Evolutionary conservation across 1,284 basidiomycete genomes (phyloP).

Genomic region (Golubevia pallescens): DNA sequence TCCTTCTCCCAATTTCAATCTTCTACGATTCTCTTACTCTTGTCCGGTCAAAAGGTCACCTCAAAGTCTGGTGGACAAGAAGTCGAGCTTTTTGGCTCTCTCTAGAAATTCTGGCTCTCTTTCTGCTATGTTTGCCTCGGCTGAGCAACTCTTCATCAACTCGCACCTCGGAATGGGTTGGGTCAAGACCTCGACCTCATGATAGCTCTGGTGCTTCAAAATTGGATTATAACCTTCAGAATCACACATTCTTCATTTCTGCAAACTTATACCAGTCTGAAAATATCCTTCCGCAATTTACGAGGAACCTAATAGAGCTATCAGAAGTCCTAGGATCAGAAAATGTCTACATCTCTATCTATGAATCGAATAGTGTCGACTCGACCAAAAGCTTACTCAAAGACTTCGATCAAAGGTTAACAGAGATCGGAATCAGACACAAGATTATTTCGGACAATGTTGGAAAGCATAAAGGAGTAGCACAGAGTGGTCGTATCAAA

Average conservation of each 20-base stretch:
- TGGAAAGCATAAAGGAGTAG: neutral
- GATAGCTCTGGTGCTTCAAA: neutral
- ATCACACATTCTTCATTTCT: constrained; percentile 32
- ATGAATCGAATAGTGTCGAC: constrained; percentile 48
- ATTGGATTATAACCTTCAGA: neutral
- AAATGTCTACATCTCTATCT: constrained; percentile 43
- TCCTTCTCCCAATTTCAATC: constrained; percentile 12
- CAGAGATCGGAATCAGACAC: neutral
- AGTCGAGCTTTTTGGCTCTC: neutral
- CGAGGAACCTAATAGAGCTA: constrained; percentile 20
- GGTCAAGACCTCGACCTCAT: neutral
- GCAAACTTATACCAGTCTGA: constrained; percentile 50
- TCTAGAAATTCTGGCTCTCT: constrained; percentile 1
- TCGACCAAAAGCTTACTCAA: constrained; percentile 25
- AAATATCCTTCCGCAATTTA: constrained; percentile 33
- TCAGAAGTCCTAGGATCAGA: constrained; percentile 25
- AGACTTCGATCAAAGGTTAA: constrained; percentile 20
- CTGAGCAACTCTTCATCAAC: neutral
- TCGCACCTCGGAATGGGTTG: neutral
- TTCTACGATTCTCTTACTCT: neutral
- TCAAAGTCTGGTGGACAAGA: too few species aligned
- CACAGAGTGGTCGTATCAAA: constrained; percentile 18
- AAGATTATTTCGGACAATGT: constrained; percentile 6
- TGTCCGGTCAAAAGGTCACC: neutral
- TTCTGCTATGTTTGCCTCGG: too few species aligned